Evolutionary conservation across 768 basidiomycete species (phyloP), one percentile per base, ranked within the genome.

Genomic region (Agrocybe praecox): DNA sequence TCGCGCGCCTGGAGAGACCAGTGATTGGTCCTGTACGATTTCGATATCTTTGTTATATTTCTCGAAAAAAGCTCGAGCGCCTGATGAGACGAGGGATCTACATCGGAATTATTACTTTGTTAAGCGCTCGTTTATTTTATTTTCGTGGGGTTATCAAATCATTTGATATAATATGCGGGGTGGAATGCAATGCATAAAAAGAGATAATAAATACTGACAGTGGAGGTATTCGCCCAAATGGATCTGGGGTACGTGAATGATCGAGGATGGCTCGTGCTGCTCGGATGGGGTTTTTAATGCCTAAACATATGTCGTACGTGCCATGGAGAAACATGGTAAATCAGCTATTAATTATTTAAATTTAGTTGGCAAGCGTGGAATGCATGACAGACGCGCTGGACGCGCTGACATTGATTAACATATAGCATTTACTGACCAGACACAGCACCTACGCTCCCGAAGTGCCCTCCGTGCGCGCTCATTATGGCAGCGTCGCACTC

Each of bases 401-500:
- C 15, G 43, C 15, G 42, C 11, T 29, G 19, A 6, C 12, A 9
- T 33, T 15, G 12, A n/a, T n/a, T 17, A n/a, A 18, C 4, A 33
- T 40, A n/a, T n/a, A n/a, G n/a, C 14, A 5, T n/a, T 6, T 18
- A 18, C 62, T 34, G 63, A 87, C 90, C 89, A 67, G 86, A 77
- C 24, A 89, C 77, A 2, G 91, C 92, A 44, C 89, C 92, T 17
- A 87, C 81, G 61, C 87, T 84, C 23, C 90, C 92, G 66, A 89
- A 94, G 44, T 29, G 46, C 2, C 36, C 43, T 6, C 49, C 49
- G 34, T 33, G 29, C n/a, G 53, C 54, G n/a, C 36, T 65, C 67
- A 91, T 90, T 54, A 93, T 74, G 12, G 89, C 80, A 8, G 92
- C 91, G 62, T 94, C 92, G 62, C 92, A 93, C 72, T 94, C 92